phyloP scores from a whole-genome alignment of 208 protist species.

The Trypanosoma cruzi region DNA sequence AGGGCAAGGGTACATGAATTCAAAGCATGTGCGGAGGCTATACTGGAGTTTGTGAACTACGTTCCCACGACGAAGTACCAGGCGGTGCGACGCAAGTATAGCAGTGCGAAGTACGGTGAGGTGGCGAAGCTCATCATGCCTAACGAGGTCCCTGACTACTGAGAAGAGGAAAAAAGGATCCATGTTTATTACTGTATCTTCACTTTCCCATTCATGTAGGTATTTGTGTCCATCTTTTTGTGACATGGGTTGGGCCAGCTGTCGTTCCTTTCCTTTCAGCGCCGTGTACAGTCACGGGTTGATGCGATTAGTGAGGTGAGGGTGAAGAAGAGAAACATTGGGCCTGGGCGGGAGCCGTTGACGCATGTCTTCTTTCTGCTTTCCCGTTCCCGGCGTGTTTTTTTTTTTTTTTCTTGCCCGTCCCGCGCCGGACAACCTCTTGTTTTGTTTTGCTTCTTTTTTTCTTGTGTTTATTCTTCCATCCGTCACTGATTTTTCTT shows the following conservation, averaged over 20 bases:
- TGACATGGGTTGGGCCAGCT: background rate
- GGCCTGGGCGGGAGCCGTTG: background rate
- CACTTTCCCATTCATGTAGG: constrained; percentile 5
- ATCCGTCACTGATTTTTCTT: too few relatives aligned
- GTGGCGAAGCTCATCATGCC: constrained; percentile 72
- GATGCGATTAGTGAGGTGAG: background rate
- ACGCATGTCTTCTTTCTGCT: background rate
- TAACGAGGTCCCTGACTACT: constrained; percentile 49
- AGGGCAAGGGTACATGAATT: constrained; percentile 63
- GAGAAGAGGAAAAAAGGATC: constrained; percentile 15
- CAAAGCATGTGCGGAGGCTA: constrained; percentile 71
- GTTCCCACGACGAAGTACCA: constrained; percentile 86
- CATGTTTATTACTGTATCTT: background rate
- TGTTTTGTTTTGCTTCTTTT: constrained; percentile 9
- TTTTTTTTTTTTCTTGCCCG: constrained; percentile 35
- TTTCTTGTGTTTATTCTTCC: constrained; percentile 1
- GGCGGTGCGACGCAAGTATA: constrained; percentile 90
- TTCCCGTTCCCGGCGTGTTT: too few relatives aligned
- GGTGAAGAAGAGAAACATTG: background rate
- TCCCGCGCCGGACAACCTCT: background rate
- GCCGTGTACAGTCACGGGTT: background rate
- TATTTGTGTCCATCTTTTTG: background rate
- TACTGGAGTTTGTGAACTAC: constrained; percentile 82
- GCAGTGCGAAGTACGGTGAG: constrained; percentile 72
- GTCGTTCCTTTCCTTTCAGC: background rate